Conservation (phyloP, 2,329 filamentous ascomycete species). For the Ophioceras dolichostomum region DNA sequence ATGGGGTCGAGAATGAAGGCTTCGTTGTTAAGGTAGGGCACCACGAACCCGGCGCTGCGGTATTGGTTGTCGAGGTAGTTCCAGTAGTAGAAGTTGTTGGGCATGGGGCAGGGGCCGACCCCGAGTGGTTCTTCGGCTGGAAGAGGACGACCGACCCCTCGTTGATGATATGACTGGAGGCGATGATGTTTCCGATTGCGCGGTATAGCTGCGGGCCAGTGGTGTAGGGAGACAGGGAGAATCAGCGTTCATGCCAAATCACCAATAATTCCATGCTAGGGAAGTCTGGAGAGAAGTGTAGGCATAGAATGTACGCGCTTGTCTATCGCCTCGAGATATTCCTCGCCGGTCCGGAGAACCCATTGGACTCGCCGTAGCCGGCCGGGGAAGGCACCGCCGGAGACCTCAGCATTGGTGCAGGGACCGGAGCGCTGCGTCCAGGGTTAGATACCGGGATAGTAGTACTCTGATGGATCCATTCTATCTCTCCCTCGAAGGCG, state of each 20-base stretch:
- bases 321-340: slow-evolving; percentile 54
- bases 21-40: slow-evolving; percentile 9
- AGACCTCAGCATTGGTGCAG: slow-evolving; percentile 69
- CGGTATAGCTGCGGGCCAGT: slow-evolving; percentile 48
- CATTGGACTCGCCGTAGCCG: slow-evolving; percentile 63
- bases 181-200: slow-evolving; percentile 53
- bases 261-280: too few species aligned
- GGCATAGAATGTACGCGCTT: too few species aligned
- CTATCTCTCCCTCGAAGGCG: too few species aligned
- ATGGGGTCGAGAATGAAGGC: slow-evolving; percentile 15
- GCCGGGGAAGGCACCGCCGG: slow-evolving; percentile 68
- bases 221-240: too few species aligned
- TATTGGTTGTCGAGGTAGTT: slow-evolving; percentile 7
- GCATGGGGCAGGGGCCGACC: background rate
- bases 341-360: slow-evolving; percentile 47
- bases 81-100: slow-evolving; percentile 6
- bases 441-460: too few species aligned
- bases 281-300: too few species aligned
- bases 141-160: slow-evolving; percentile 68
- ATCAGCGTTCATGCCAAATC: too few species aligned
- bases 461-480: too few species aligned
- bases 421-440: slow-evolving; percentile 50
- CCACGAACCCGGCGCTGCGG: slow-evolving; percentile 5
- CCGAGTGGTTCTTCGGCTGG: slow-evolving; percentile 75
- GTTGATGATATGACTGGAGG: slow-evolving; percentile 68